phyloP scores from a whole-genome alignment of 305 asterid species.

The Solanum hybrid region DNA sequence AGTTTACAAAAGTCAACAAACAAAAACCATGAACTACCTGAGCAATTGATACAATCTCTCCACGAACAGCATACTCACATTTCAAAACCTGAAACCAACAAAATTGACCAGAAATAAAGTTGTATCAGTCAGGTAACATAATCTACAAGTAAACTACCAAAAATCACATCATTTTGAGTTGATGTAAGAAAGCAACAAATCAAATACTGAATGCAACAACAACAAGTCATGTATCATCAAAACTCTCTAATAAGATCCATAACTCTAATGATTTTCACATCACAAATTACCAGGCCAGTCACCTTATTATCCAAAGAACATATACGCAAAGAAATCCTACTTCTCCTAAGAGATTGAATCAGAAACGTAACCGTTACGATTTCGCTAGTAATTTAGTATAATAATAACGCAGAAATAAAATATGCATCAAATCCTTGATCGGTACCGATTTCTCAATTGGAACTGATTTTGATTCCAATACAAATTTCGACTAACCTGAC shows the following conservation, averaged over 20 bases:
- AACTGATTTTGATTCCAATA: background rate
- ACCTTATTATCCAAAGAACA: background rate
- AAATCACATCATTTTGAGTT: background rate
- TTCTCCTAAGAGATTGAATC: background rate
- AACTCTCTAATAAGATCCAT: too few relatives aligned
- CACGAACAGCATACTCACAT: conserved; percentile 96
- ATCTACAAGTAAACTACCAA: background rate
- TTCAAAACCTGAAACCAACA: conserved; percentile 45
- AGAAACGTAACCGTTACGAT: background rate
- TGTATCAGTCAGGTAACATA: too few relatives aligned
- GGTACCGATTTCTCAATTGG: background rate
- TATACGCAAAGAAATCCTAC: background rate
- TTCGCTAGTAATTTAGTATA: background rate
- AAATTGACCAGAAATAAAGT: background rate
- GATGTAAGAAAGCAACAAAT: background rate
- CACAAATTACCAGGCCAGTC: background rate
- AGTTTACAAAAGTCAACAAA: background rate
- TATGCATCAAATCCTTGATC: background rate
- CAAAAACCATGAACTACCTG: conserved; percentile 40
- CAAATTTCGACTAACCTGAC: background rate
- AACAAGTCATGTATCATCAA: background rate
- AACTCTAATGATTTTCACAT: background rate
- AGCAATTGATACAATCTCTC: conserved; percentile 83
- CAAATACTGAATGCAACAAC: background rate
- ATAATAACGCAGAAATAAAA: background rate